Conservation (phyloP, 441 rosid genomes). For the Populus hybrid region DNA sequence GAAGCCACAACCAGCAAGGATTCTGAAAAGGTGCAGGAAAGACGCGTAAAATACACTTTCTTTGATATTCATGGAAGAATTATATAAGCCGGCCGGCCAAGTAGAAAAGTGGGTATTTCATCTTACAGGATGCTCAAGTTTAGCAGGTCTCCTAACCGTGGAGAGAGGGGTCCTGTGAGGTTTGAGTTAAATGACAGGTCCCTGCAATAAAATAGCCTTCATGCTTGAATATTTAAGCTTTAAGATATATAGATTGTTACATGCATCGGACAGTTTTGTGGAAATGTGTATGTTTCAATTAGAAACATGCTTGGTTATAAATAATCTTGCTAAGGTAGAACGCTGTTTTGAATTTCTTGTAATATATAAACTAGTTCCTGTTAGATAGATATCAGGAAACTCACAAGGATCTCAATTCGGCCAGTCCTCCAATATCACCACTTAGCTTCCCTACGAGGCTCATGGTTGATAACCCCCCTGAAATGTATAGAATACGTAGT, state of each 20-base stretch:
- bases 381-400: constrained; percentile 23
- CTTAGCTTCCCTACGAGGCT: constrained; percentile 73
- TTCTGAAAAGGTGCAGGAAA: constrained; percentile 45
- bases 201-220: constrained; percentile 42
- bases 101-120: not conserved
- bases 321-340: not conserved
- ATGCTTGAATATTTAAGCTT: constrained; percentile 1
- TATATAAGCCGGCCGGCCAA: not conserved
- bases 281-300: not conserved
- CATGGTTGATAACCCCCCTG: constrained; percentile 80
- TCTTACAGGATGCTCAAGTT: constrained; percentile 78
- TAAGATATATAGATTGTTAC: not conserved
- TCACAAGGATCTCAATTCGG: constrained; percentile 79
- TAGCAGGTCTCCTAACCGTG: constrained; percentile 67
- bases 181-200: constrained; percentile 77
- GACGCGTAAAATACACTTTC: not conserved
- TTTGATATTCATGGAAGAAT: not conserved
- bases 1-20: constrained; percentile 82
- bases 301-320: not conserved
- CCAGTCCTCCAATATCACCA: constrained; percentile 79
- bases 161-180: constrained; percentile 70
- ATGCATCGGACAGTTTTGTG: not conserved
- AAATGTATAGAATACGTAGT: not conserved
- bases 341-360: not conserved
- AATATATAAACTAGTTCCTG: not conserved